phyloP scores from a whole-genome alignment of 108 stramenopile species.

The Conticribra guillardii region DNA sequence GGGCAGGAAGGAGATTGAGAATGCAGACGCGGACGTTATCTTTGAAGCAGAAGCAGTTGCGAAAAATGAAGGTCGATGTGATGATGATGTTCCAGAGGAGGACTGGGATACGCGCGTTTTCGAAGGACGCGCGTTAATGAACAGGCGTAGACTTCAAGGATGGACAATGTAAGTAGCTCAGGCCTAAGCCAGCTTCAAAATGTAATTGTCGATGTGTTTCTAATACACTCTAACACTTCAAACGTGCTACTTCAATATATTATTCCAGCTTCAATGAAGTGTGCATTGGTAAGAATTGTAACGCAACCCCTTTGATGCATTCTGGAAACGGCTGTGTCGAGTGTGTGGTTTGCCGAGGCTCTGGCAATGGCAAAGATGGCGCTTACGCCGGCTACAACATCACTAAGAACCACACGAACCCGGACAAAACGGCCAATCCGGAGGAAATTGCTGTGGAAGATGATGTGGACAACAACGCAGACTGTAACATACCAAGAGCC shows the following conservation, averaged over 20 bases:
- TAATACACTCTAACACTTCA: too few relatives aligned
- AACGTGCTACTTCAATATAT: not conserved
- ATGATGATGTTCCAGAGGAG: not conserved
- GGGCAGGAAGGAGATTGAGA: not conserved
- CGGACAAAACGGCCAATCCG: not conserved
- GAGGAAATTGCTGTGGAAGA: not conserved
- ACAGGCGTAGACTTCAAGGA: slow-evolving; percentile 2
- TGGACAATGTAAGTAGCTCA: slow-evolving; percentile 1
- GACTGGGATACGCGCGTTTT: not conserved
- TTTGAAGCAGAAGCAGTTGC: not conserved
- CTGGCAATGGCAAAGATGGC: slow-evolving; percentile 57
- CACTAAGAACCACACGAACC: not conserved
- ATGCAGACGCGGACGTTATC: not conserved
- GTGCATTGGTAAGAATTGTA: slow-evolving; percentile 53
- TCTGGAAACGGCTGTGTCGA: slow-evolving; percentile 30
- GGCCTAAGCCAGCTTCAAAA: too few relatives aligned
- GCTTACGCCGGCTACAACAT: slow-evolving; percentile 21
- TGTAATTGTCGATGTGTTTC: too few relatives aligned
- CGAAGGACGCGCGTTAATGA: not conserved
- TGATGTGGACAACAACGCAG: not conserved
- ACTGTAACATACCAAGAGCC: not conserved
- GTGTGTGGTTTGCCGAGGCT: slow-evolving; percentile 65
- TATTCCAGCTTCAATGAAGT: slow-evolving; percentile 1
- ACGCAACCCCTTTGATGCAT: slow-evolving; percentile 40
- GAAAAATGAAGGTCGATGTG: not conserved